These are phyloP conservation scores for Kentomonas sorsogonicus DNA, from an alignment of 208 protist genomes.

Conservation along the genomic window DNA sequence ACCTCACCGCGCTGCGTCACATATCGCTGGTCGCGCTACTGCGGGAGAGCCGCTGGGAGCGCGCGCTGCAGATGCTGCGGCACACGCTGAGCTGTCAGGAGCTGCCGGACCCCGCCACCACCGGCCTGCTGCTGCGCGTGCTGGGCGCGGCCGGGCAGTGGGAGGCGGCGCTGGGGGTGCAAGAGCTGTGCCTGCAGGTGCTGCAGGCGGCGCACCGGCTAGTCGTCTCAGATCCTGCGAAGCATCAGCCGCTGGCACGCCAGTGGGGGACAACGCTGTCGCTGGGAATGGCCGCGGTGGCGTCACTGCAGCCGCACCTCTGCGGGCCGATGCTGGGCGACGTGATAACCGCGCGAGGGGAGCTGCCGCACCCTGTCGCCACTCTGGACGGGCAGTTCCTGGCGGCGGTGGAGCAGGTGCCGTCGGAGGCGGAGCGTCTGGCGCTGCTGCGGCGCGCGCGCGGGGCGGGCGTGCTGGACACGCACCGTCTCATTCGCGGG, in stretches of 20 bases:
- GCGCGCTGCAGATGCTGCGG: slow-evolving; percentile 35
- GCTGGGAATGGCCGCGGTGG: slow-evolving; percentile 36
- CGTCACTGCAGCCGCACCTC: slow-evolving; percentile 21
- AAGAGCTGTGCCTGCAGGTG: slow-evolving; percentile 36
- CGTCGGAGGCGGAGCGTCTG: slow-evolving; percentile 17
- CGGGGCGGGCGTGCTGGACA: slow-evolving; percentile 25
- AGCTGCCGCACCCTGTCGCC: too few species aligned
- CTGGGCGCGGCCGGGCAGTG: slow-evolving; percentile 27
- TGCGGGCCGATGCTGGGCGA: too few species aligned
- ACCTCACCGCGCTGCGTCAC: slow-evolving; percentile 32
- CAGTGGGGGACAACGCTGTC: slow-evolving; percentile 55
- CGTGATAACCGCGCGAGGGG: too few species aligned
- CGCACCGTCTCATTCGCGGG: slow-evolving; percentile 47
- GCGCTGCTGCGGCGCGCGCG: slow-evolving; percentile 24
- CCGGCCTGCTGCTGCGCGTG: slow-evolving; percentile 32
- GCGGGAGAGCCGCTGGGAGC: slow-evolving; percentile 25
- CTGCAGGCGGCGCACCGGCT: slow-evolving; percentile 15
- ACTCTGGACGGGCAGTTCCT: slow-evolving; percentile 61
- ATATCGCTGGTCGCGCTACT: slow-evolving; percentile 32
- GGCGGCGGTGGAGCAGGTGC: slow-evolving; percentile 32
- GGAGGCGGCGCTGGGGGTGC: slow-evolving; percentile 28
- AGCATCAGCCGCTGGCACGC: background rate
- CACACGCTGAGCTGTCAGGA: slow-evolving; percentile 54
- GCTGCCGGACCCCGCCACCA: slow-evolving; percentile 33
- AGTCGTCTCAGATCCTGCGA: background rate